A percentile compares a stretch with the other conserved stretches of the same genome.
Evolutionary conservation across 2,329 filamentous ascomycete genomes (phyloP).

Genomic region (Aspergillus sojae): DNA sequence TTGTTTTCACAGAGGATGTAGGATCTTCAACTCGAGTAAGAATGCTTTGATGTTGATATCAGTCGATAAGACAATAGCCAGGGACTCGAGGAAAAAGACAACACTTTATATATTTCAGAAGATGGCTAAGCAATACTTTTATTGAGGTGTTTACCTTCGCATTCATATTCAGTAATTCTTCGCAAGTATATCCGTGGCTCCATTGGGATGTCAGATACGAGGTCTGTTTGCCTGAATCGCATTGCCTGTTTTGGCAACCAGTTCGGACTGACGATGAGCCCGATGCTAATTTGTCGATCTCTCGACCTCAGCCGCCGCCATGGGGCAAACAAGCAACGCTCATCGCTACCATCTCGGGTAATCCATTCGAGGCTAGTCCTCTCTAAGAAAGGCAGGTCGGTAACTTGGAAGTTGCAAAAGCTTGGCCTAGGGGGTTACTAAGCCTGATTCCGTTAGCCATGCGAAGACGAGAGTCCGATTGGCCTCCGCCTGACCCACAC

Average conservation of each 20-base stretch:
- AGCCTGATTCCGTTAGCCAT: no score
- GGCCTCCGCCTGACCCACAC: no score
- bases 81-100: not conserved
- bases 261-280: not conserved
- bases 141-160: not conserved
- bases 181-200: not conserved
- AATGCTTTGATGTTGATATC: not conserved
- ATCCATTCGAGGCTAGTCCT: not conserved
- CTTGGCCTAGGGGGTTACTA: no score
- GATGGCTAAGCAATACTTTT: not conserved
- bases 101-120: not conserved
- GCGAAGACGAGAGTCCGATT: rapidly evolving
- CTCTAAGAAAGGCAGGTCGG: not conserved
- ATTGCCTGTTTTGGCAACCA: not conserved
- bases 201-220: not conserved
- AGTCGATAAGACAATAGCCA: not conserved
- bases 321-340: not conserved
- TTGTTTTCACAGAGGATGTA: not conserved
- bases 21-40: rapidly evolving
- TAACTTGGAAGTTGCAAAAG: no score
- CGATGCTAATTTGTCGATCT: not conserved
- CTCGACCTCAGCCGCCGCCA: not conserved
- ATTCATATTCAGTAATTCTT: not conserved
- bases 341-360: not conserved
- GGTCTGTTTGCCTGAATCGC: not conserved